Evolutionary conservation across 495 filamentous ascomycete genomes (phyloP).

Genomic region (Chaetomidium leptoderma): DNA sequence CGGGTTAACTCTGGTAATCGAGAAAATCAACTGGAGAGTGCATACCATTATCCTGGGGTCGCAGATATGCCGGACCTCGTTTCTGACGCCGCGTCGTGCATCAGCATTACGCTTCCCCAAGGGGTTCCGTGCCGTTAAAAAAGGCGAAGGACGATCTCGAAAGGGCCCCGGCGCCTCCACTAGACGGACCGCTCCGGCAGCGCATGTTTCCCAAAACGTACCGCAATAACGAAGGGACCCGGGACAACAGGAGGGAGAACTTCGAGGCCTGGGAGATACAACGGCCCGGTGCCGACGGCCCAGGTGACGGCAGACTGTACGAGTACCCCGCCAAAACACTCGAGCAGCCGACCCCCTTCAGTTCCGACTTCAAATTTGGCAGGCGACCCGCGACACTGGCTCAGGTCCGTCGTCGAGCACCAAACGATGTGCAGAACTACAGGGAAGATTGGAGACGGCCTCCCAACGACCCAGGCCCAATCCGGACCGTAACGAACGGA

Average conservation of each 20-base stretch:
- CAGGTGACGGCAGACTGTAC: not conserved
- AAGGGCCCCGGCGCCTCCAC: not conserved
- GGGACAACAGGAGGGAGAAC: not conserved
- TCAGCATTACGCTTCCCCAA: not conserved
- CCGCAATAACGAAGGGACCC: not conserved
- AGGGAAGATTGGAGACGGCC: not conserved
- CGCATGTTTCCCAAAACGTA: not conserved
- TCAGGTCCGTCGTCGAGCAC: not conserved
- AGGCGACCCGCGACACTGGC: not conserved
- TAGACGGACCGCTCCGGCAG: not conserved
- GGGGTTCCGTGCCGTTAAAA: not conserved
- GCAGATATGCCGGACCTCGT: not conserved
- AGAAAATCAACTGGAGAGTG: not conserved
- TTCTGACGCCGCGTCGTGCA: not conserved
- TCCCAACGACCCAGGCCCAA: not conserved
- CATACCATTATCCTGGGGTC: not conserved
- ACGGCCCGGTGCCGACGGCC: not conserved
- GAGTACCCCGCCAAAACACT: slow-evolving; percentile 2
- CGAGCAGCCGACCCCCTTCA: not conserved
- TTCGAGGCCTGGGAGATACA: not conserved
- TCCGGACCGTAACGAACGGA: not conserved
- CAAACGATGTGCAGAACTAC: not conserved
- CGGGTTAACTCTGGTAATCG: not conserved
- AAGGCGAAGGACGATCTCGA: not conserved
- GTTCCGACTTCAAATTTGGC: not conserved